Conservation (phyloP, 495 filamentous ascomycete species). For the Aspergillus cristatus region DNA sequence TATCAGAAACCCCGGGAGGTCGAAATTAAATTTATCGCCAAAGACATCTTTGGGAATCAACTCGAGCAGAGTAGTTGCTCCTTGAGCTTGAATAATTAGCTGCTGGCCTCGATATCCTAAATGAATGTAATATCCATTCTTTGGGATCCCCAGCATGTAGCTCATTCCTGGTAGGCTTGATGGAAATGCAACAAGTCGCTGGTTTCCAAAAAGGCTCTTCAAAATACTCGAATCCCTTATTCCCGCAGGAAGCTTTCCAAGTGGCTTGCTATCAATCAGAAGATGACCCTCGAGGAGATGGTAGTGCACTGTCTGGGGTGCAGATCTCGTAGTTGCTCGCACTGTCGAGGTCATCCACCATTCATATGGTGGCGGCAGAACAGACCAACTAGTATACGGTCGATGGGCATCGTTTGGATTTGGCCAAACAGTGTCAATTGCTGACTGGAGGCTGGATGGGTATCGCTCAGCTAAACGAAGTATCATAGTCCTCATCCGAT, state of each 20-base stretch:
- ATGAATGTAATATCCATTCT: constrained; percentile 25
- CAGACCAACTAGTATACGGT: constrained; percentile 20
- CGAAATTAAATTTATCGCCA: constrained; percentile 5
- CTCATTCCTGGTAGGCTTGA: constrained; percentile 35
- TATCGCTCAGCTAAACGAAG: constrained; percentile 8
- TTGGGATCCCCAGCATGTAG: constrained; percentile 25
- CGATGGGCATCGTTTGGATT: constrained; percentile 1
- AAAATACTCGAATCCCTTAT: constrained; percentile 34
- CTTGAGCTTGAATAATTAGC: constrained; percentile 15
- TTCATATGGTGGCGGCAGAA: constrained; percentile 4
- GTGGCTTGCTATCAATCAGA: constrained; percentile 42
- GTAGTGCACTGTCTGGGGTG: constrained; percentile 29
- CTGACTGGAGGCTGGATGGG: constrained; percentile 8
- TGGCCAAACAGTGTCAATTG: not conserved
- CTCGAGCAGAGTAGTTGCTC: constrained; percentile 21
- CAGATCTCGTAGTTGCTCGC: constrained; percentile 2
- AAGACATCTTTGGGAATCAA: constrained; percentile 37
- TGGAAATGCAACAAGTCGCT: constrained; percentile 29
- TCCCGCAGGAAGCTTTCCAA: constrained; percentile 39
- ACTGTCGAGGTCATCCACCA: constrained; percentile 20
- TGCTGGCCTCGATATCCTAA: constrained; percentile 25
- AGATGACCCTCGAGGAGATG: constrained; percentile 49
- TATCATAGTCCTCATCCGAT: constrained; percentile 25
- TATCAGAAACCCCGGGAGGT: constrained; percentile 39
- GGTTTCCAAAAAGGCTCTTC: constrained; percentile 34